Evolutionary conservation across 2,329 filamentous ascomycete species (phyloP), one percentile per base, ranked within the genome.

Genomic region (Ceratocystis smalleyi): DNA sequence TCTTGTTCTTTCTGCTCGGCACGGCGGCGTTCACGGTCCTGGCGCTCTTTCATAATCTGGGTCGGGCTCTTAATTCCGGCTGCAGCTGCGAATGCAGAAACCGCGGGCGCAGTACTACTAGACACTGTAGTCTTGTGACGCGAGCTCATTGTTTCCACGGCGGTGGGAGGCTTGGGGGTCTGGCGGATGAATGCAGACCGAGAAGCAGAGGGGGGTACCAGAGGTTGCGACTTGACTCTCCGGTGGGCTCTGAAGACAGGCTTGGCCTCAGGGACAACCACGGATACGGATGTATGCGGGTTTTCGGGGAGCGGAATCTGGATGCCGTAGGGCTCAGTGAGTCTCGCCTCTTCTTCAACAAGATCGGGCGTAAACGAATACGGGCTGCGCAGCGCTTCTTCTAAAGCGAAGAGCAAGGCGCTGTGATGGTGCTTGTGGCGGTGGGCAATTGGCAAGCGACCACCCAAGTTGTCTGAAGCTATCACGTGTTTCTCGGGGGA

Each of bases 331-430:
- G 96, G 79, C 74, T 96, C 91, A 70, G 91, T 88, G 91, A 99
- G 97, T 71, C 84, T 83, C 69, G 91, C 89, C 81, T 89, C 87
- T 78, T 95, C 89, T 79, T 99, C 94, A 67, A 86, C 81, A 69
- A 86, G 77, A 74, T 96, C 91, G 27, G 88, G 81, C 7, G 91
- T 95, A 75, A 97, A 95, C 60, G 84, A 78, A 69, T 90, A 82
- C 1, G 92, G 91, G 59, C 86, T 83, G 69, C 91, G 87, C 69
- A 97, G 81, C 45, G 89, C 90, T 77, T 95, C 90, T 78, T 97
- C 91, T 65, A 97, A 83, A 45, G 91, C 85, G 78, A 88, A 97
- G 70, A 95, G 86, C 72, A 99, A 91, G 45, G 94, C 92, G 74
- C 88, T 89, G 68, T 89, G 88, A 59, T 90, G 96, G 68, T 88